phyloP scores from a whole-genome alignment of 139 green algal species.

The Micractinium sp. region DNA sequence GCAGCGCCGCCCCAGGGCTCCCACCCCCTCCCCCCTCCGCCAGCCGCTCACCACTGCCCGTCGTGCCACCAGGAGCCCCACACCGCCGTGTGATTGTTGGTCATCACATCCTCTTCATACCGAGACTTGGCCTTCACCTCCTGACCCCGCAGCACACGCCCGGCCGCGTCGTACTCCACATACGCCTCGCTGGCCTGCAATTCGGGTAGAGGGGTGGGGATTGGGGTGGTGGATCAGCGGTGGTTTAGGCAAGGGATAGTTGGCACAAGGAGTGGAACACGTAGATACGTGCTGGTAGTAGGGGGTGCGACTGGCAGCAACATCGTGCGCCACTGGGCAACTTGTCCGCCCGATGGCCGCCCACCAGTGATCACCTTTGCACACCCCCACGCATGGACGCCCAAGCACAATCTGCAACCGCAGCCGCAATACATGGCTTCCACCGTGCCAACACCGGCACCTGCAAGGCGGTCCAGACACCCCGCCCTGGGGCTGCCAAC shows the following conservation, averaged over 20 bases:
- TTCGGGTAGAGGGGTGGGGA: not conserved
- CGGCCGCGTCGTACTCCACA: constrained; percentile 94
- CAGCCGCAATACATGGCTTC: no score
- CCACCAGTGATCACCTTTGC: no score
- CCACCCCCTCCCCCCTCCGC: constrained; percentile 24
- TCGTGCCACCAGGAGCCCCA: constrained; percentile 96
- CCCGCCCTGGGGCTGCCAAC: not conserved
- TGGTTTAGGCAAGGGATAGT: not conserved
- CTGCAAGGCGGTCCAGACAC: not conserved
- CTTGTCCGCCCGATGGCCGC: no score
- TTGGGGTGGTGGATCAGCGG: no score
- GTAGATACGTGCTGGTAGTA: no score
- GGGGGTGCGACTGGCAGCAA: no score
- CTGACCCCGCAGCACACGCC: constrained; percentile 73
- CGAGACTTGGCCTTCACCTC: constrained; percentile 65
- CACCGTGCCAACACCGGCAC: not conserved
- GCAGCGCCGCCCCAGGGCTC: not conserved
- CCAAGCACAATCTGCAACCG: no score
- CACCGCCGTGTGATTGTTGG: constrained; percentile 95
- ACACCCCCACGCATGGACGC: no score
- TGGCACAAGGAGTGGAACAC: no score
- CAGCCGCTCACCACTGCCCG: constrained; percentile 67
- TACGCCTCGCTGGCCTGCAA: constrained; percentile 86
- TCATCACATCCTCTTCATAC: constrained; percentile 97
- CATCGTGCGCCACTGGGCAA: no score